A percentile compares a stretch with the other conserved stretches of the same genome.
Conservation (phyloP, 345 rosid genomes). For the Hibiscus mutabilis region DNA sequence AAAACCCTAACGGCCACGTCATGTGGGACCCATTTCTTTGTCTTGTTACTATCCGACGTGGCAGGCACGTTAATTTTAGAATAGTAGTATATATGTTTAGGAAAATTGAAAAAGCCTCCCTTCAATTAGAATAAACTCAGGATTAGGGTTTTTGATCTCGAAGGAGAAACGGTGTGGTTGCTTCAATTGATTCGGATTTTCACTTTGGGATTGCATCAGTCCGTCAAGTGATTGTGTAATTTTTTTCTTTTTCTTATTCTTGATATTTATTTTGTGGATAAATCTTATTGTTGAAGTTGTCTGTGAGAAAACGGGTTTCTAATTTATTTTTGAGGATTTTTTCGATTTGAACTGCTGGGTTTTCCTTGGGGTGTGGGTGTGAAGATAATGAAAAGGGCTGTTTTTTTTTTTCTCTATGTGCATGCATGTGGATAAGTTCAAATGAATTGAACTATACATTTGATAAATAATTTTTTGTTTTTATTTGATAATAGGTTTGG, state of each 20-base stretch:
- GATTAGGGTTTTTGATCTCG: constrained; percentile 5
- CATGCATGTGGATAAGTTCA: neutral
- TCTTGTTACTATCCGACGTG: neutral
- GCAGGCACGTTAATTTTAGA: neutral
- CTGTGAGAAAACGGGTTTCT: too few relatives aligned
- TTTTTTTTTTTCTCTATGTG: neutral
- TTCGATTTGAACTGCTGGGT: neutral
- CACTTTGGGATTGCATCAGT: neutral
- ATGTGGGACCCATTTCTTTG: neutral
- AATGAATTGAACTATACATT: neutral
- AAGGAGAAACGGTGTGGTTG: neutral
- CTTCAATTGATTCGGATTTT: neutral
- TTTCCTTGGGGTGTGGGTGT: neutral
- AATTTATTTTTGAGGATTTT: neutral
- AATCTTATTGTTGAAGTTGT: neutral
- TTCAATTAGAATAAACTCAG: neutral
- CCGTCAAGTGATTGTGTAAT: neutral
- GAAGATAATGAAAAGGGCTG: neutral
- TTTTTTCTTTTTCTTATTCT: neutral
- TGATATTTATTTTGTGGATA: neutral
- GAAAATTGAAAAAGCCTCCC: neutral
- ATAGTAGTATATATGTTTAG: too few relatives aligned
- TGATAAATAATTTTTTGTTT: neutral
- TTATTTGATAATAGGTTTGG: neutral
- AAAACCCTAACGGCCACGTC: neutral